These are phyloP conservation scores for Paraphaeosphaeria minitans DNA, from an alignment of 2,329 filamentous ascomycete species.

Conservation along the genomic window DNA sequence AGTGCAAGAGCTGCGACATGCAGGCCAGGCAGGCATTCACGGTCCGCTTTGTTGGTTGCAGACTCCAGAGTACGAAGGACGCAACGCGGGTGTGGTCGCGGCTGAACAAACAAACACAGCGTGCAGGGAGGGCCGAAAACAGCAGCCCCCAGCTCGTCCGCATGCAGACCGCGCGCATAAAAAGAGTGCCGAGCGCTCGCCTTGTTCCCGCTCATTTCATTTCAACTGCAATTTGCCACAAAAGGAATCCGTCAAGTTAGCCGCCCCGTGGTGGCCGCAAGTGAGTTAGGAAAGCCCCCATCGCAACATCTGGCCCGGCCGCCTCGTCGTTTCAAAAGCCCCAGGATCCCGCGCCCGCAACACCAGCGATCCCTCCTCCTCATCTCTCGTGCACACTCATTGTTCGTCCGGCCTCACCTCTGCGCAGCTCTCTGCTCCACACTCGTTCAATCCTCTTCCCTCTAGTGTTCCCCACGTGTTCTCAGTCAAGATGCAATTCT, in stretches of 20 bases:
- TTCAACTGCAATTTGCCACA: neutral
- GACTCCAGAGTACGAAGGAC: neutral
- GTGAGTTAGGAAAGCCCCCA: neutral
- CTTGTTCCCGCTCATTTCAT: slow-evolving; percentile 12
- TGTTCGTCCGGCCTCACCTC: slow-evolving; percentile 20
- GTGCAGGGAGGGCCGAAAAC: slow-evolving; percentile 3
- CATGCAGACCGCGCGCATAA: neutral
- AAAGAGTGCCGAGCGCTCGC: slow-evolving; percentile 3
- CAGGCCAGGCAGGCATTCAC: neutral
- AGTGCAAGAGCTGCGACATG: neutral
- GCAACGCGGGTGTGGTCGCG: neutral
- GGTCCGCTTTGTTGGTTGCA: neutral
- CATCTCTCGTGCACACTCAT: slow-evolving; percentile 17
- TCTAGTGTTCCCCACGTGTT: slow-evolving; percentile 8
- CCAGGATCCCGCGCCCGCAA: slow-evolving; percentile 7
- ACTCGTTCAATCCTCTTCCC: slow-evolving; percentile 26
- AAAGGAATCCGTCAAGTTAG: slow-evolving; percentile 7
- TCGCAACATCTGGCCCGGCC: slow-evolving; percentile 10
- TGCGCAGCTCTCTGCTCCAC: slow-evolving; percentile 27
- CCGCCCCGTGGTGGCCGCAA: slow-evolving; percentile 1
- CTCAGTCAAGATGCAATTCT: slow-evolving; percentile 37
- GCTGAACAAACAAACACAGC: slow-evolving; percentile 1
- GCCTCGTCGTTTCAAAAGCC: slow-evolving; percentile 16
- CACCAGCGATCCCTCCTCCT: slow-evolving; percentile 9
- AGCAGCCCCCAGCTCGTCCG: neutral